A percentile compares a stretch with the other conserved stretches of the same genome.
Conservation (phyloP, 129 eudicot genomes). For the Flaveria ramosissima region DNA sequence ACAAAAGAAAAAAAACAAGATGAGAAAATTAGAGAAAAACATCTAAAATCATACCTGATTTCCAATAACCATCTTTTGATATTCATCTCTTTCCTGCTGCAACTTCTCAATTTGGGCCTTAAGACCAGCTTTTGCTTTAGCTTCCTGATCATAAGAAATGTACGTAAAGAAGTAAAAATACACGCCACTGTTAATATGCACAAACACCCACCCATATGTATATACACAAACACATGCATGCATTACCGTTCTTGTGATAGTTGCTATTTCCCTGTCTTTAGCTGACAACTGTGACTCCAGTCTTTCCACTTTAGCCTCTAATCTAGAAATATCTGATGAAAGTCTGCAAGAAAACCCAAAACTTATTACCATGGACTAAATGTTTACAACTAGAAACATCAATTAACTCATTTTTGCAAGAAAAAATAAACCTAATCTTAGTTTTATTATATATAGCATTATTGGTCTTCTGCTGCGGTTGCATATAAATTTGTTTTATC, state of each 20-base stretch:
- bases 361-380: not conserved
- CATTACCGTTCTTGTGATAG: constrained; percentile 82
- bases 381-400: constrained; percentile 8
- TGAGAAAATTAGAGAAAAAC: not conserved
- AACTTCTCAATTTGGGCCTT: constrained; percentile 90
- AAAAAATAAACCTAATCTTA: constrained; percentile 18
- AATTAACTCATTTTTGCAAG: not conserved
- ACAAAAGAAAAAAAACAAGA: constrained; percentile 8
- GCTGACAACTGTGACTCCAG: constrained; percentile 72
- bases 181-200: not conserved
- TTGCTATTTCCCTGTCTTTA: constrained; percentile 94
- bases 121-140: constrained; percentile 81
- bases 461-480: constrained; percentile 14
- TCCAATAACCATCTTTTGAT: constrained; percentile 93
- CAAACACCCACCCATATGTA: not conserved
- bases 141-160: constrained; percentile 58
- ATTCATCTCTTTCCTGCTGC: constrained; percentile 98
- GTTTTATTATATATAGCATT: constrained; percentile 6
- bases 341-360: constrained; percentile 43
- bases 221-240: not conserved
- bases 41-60: constrained; percentile 58
- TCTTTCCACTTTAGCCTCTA: constrained; percentile 90
- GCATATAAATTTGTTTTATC: not conserved
- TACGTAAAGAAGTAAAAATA: not conserved
- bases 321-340: constrained; percentile 86